phyloP scores from a whole-genome alignment of 2,329 filamentous ascomycete genomes.

The Nigrospora sphaerica region DNA sequence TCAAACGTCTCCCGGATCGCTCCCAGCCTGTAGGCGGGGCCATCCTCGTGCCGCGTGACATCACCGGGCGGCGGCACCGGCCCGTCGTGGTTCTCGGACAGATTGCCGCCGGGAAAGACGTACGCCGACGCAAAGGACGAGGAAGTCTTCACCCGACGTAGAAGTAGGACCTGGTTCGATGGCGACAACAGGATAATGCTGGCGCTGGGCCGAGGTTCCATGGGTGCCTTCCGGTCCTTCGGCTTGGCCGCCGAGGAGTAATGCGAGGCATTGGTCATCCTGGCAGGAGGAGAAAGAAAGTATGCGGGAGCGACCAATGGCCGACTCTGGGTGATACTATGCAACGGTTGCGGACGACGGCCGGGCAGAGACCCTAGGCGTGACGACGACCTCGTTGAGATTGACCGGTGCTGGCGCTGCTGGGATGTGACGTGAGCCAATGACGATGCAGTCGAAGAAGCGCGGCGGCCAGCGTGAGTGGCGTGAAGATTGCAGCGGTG shows the following conservation, averaged over 20 bases:
- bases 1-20: conserved; percentile 92
- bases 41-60: conserved; percentile 59
- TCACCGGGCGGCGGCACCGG: conserved; percentile 36
- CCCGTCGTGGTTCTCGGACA: conserved; percentile 73
- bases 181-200: conserved; percentile 84
- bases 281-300: background rate
- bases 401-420: too few relatives aligned
- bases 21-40: conserved; percentile 66
- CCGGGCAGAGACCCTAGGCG: too few relatives aligned
- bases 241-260: conserved; percentile 1
- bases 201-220: conserved; percentile 29
- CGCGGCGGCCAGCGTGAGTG: too few relatives aligned
- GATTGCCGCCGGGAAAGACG: conserved; percentile 88
- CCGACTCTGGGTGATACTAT: too few relatives aligned
- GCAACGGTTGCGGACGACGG: too few relatives aligned
- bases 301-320: too few relatives aligned
- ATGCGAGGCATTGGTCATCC: background rate
- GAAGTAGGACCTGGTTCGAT: conserved; percentile 76
- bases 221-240: conserved; percentile 24
- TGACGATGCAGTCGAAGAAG: too few relatives aligned
- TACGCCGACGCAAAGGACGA: conserved; percentile 84
- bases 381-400: too few relatives aligned
- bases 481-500: too few relatives aligned
- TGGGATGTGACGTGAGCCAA: too few relatives aligned
- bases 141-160: conserved; percentile 78